Conservation (phyloP, 495 filamentous ascomycete species). For the Talaromyces stipitatus region DNA sequence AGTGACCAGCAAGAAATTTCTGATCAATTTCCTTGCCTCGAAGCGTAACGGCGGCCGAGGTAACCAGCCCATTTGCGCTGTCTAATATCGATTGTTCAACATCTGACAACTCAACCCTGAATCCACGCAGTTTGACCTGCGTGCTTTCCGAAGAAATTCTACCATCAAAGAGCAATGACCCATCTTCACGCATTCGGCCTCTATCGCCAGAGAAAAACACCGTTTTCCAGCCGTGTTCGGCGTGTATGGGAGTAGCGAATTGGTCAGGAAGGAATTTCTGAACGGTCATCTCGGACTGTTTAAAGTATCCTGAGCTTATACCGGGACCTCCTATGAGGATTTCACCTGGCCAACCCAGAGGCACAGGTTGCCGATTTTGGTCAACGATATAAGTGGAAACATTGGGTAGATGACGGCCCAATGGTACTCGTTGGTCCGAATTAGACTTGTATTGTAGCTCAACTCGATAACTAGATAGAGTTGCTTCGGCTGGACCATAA, state of each 20-base stretch:
- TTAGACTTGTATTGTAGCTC: slow-evolving; percentile 15
- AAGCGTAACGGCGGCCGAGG: slow-evolving; percentile 26
- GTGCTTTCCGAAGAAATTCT: slow-evolving; percentile 35
- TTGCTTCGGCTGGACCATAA: slow-evolving; percentile 28
- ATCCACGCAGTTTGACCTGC: slow-evolving; percentile 45
- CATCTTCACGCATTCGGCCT: slow-evolving; percentile 14
- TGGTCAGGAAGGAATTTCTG: slow-evolving; percentile 27
- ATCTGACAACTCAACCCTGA: slow-evolving; percentile 43
- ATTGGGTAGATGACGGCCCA: slow-evolving; percentile 29
- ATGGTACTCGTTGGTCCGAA: background rate
- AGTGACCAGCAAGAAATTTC: slow-evolving; percentile 28
- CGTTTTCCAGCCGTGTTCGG: background rate
- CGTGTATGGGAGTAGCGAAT: slow-evolving; percentile 9
- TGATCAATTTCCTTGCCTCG: slow-evolving; percentile 8
- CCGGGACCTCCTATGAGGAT: slow-evolving; percentile 34
- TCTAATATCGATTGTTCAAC: slow-evolving; percentile 27
- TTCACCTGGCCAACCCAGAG: slow-evolving; percentile 33
- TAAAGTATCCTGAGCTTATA: slow-evolving; percentile 33
- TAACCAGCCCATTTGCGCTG: slow-evolving; percentile 14
- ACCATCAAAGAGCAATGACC: slow-evolving; percentile 24
- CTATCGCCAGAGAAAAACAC: slow-evolving; percentile 37
- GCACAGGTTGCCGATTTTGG: slow-evolving; percentile 22
- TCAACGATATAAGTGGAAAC: slow-evolving; percentile 40
- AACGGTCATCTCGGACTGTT: slow-evolving; percentile 18
- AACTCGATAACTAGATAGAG: slow-evolving; percentile 11